Base-by-base conservation (phyloP, 2,329 filamentous ascomycete genomes). In the Exserohilum rostratum region DNA sequence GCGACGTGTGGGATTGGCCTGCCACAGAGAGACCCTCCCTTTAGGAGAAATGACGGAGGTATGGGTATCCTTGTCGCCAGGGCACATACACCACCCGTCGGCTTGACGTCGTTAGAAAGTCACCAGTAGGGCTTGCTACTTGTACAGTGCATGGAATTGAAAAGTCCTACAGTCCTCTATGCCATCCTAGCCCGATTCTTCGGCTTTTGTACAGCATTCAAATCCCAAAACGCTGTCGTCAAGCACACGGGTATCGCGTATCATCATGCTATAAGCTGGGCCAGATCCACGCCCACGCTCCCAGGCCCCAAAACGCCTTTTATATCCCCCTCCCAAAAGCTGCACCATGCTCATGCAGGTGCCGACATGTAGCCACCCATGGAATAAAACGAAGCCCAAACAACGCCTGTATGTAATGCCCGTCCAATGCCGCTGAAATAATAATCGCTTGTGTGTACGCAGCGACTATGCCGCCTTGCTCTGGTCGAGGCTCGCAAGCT, bases 401-500 rank as follows among this genome's bases (percentile, higher is more conserved):
- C 47, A 72, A 73, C 71, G 65, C 71, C 72, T 57, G 58, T 61
- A 69, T 57, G 58, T 61, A 69, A 75, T 73, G 70, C 69, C 65
- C 52, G 49, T 66, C 52, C 55, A 61, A 72, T 73, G 70, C 67
- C 66, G 70, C 66, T 72, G 62, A 67, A 72, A 64, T 55, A 53
- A 65, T 64, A 50, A 47, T 56, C 53, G 49, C 44, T 7, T 25
- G 22, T 7, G 47, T 59, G 42, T 53, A 48, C 57, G 58, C 56
- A 50, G 48, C 45, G 45, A 57, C 51, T 69, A 68, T 53, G 68
- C 57, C 34, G 66, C 60, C 59, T 76, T 77, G 59, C 46, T 62
- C 52, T 76, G 71, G 55, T 79, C 76, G 45, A 79, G 63, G 29
- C 61, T 69, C 9, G 67, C 70, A 20, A 80, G 65, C 66, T 79